Base-by-base conservation (phyloP, 1,284 basidiomycete genomes). In the Puccinia triticina region DNA sequence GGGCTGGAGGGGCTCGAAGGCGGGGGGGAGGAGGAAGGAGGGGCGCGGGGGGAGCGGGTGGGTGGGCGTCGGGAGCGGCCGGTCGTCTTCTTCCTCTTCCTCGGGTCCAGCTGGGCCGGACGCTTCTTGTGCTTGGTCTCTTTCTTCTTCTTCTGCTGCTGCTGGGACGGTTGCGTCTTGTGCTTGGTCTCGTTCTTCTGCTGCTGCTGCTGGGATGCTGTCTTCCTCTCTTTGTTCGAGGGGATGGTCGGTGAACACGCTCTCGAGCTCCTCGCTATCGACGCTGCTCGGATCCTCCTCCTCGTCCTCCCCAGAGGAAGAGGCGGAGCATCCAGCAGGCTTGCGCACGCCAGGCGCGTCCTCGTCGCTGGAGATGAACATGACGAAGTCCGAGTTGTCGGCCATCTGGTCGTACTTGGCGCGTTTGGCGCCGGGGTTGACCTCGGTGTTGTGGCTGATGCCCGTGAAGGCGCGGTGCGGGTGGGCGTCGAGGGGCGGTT, bases 251-350 rank as follows among this genome's bases (percentile, higher is more conserved):
- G 82, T 80, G 59, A 84, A 77, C 46, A 80, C 83, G 16, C 83
- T 77, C 2, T 83, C 83, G 8, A 73, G 72, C 32, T 76, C 83
- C 67, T 77, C 43, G 55, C 78, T 84, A 48, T 81, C 82, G 57
- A 76, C 72, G 72, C 83, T 83, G 23, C 72, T 82, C 59, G 77
- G 83, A 43, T 83, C 84, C n/a, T 71, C 74, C 21, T 64, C 64
- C 10, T 40, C 77, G 23, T 61, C 77, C 26, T 61, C 75, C 2
- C 59, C 67, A 71, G n/a, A 50, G 16, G 48, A 50, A n/a, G n/a
- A n/a, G n/a, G n/a, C n/a, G n/a, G n/a, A n/a, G n/a, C n/a, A n/a
- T n/a, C n/a, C n/a, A n/a, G n/a, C n/a, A n/a, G n/a, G n/a, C n/a
- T n/a, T n/a, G n/a, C n/a, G n/a, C n/a, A n/a, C n/a, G n/a, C n/a